Percentiles rank a stretch among this genome's conserved stretches.
phyloP scores from a whole-genome alignment of 169 alveolate species.

The Plasmodium gaboni region DNA sequence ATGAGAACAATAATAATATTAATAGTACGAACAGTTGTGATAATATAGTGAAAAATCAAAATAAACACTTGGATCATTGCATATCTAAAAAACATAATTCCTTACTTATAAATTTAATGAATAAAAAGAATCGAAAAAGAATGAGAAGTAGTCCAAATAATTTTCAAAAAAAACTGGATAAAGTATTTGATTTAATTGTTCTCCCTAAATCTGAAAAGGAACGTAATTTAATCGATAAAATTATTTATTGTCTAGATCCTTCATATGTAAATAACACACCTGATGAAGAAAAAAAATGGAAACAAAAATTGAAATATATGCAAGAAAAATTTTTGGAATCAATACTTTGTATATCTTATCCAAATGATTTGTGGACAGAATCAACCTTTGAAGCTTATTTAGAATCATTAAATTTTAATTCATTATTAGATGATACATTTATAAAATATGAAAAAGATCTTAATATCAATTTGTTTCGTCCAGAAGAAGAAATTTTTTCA shows the following conservation, averaged over 20 bases:
- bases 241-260: slow-evolving; percentile 70
- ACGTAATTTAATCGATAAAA: slow-evolving; percentile 50
- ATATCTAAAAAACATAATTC: slow-evolving; percentile 29
- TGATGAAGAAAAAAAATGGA: slow-evolving; percentile 37
- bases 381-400: slow-evolving; percentile 30
- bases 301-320: slow-evolving; percentile 66
- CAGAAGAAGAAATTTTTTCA: slow-evolving; percentile 60
- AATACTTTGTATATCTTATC: slow-evolving; percentile 59
- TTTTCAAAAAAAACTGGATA: slow-evolving; percentile 10
- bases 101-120: slow-evolving; percentile 19
- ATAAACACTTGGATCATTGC: slow-evolving; percentile 6
- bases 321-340: slow-evolving; percentile 65
- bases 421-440: slow-evolving; percentile 69
- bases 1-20: too few species aligned
- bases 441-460: slow-evolving; percentile 63
- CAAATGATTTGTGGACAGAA: slow-evolving; percentile 48
- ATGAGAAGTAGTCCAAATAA: not conserved
- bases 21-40: slow-evolving; percentile 50
- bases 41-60: not conserved
- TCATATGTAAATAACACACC: slow-evolving; percentile 51
- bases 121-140: not conserved
- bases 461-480: slow-evolving; percentile 42
- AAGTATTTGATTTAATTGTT: slow-evolving; percentile 9
- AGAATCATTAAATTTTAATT: slow-evolving; percentile 57
- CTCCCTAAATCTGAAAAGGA: slow-evolving; percentile 51